phyloP scores from a whole-genome alignment of 345 rosid genomes.

The Eucalyptus fibrosa region DNA sequence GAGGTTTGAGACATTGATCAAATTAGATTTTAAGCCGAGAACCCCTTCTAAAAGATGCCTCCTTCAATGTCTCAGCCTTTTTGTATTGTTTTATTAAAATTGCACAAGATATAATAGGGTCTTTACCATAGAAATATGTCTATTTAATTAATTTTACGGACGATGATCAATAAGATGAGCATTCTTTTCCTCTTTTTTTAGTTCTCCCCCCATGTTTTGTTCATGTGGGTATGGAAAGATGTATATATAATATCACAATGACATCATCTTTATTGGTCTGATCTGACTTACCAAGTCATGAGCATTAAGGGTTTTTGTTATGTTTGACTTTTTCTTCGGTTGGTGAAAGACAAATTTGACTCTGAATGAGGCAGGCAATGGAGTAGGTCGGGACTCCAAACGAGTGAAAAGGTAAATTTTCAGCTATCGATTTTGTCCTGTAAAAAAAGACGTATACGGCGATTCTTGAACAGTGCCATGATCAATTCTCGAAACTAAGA shows the following conservation, averaged over 20 bases:
- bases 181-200: background rate
- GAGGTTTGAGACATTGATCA: conserved; percentile 20
- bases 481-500: background rate
- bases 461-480: background rate
- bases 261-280: background rate
- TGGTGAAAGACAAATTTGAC: background rate
- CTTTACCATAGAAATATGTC: conserved; percentile 1
- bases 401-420: background rate
- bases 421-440: background rate
- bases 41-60: background rate
- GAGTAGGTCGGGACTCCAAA: background rate
- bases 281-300: background rate
- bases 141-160: conserved; percentile 4
- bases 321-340: background rate
- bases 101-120: conserved; percentile 1
- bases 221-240: background rate
- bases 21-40: conserved; percentile 1
- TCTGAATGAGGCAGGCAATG: background rate
- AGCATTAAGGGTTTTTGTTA: background rate
- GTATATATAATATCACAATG: background rate
- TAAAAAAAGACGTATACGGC: background rate
- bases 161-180: conserved; percentile 3
- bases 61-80: conserved; percentile 1
- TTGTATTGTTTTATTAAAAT: conserved; percentile 7
- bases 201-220: background rate